Evolutionary conservation across 805 yeast species (phyloP), one percentile per base, ranked within the genome.

Genomic region (Saccharomyces eubayanus): DNA sequence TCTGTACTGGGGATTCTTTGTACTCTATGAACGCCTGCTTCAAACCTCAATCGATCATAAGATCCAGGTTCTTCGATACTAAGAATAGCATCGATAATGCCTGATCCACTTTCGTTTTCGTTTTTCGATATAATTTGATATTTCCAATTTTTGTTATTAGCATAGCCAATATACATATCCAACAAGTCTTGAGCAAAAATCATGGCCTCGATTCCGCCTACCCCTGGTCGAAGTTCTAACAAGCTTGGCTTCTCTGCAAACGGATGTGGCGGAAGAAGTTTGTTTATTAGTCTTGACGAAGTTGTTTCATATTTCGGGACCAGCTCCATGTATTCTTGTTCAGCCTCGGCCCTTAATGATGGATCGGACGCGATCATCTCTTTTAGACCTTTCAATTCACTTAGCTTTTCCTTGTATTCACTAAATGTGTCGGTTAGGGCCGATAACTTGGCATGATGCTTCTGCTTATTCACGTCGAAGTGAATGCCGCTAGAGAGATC

Each of bases 11-110:
- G 99, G 6, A 92, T 82, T 55, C 99, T 73, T 68, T 94, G 99
- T 1, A 94, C 99, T 46, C 99, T 74, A 68, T 94, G 99, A 6
- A 94, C 96, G 3, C 99, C 99, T 29, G 96, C 89, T 67, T 94
- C 99, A 62, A 81, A 84, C 57, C 92, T 77, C 48, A 94, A 69
- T 45, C 77, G 65, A 58, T 84, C 84, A 65, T 85, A 94, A 0
- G 96, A 77, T 0, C 96, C 96, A 0, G 85, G 84, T 56, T 82
- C 82, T 58, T 86, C 86, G 9, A 94, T 77, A 47, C 82, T 71
- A 29, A 94, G 70, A 12, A 89, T 83, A 11, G 95, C 97, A 62
- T 85, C 94, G 1, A 82, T 72, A 5, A 88, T 72, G 0, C 96
- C 96, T 46, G 75, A 76, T 0, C 89, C 88, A 36, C 80, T 75